These are phyloP conservation scores for Arthroderma sp. DNA, from an alignment of 2,329 filamentous ascomycete species.

Conservation along the genomic window DNA sequence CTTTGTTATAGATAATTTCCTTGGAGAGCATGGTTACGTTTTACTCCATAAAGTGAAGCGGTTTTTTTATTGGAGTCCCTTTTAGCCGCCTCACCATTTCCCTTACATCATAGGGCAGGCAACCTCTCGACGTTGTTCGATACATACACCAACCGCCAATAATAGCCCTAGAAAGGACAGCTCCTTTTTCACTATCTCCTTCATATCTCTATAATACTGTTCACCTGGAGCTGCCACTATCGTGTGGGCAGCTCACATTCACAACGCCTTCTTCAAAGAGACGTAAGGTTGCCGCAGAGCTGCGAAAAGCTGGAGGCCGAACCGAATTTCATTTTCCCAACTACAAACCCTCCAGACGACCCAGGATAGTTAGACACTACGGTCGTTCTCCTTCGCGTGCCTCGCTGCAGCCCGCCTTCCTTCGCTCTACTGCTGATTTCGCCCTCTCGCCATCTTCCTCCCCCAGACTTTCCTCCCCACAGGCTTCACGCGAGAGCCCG, in stretches of 20 bases:
- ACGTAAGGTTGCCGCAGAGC: conserved; percentile 32
- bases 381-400: conserved; percentile 18
- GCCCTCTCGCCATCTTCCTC: conserved; percentile 18
- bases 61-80: no score
- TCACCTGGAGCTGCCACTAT: conserved; percentile 27
- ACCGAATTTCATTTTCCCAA: conserved; percentile 14
- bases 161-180: neutral
- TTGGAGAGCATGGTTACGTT: no score
- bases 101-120: no score
- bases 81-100: no score
- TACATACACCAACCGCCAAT: no score
- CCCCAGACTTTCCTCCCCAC: conserved; percentile 20
- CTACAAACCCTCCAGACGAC: conserved; percentile 8
- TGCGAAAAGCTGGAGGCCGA: conserved; percentile 25
- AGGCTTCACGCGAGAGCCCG: conserved; percentile 12
- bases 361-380: conserved; percentile 7
- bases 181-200: neutral
- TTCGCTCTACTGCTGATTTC: conserved; percentile 2
- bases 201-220: neutral
- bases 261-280: conserved; percentile 39
- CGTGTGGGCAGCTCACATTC: conserved; percentile 33
- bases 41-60: no score
- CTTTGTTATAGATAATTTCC: no score
- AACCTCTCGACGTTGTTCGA: no score
- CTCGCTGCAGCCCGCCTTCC: conserved; percentile 9